Base-by-base conservation (phyloP, 345 rosid species). In the Punica granatum region DNA sequence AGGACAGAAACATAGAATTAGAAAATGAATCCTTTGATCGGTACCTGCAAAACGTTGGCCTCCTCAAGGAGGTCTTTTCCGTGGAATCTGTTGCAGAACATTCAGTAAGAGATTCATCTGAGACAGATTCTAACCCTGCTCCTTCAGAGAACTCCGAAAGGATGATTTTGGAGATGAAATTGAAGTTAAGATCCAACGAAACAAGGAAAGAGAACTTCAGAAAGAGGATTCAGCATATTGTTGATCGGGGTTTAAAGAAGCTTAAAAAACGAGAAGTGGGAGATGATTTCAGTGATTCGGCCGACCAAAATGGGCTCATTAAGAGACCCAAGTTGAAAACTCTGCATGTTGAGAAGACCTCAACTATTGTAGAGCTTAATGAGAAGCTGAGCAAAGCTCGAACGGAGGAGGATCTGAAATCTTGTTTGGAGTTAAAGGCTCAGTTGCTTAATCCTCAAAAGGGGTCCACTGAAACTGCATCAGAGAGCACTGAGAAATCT, bases 11-110 rank as follows among this genome's bases (percentile, higher is more conserved):
- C 74, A 77, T 91, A 31, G 92, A 84, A 76, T 82, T 81, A 18
- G 98, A 91, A 80, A 89, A 86, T 42, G 93, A 89, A 73, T 89
- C 93, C 46, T 94, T 92, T 76, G 93, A 88, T 67, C 85, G 85
- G 71, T 94, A 92, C 70, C 81, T 88, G 90, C 82, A 77, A 69
- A 88, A 89, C 75, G 78, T 83, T 70, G 74, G 77, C 76, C 79
- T 88, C 68, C 87, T 92, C 16, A 95, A 89, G 77, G 99, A 94
- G 76, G 85, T 86, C 30, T 82, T 91, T 63, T 77, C 89, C 42
- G 62, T 66, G 66, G 75, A 88, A 72, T 77, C 85, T 72, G 70
- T 77, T 23, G 54, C 65, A 19, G 86, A 81, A 69, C 81, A 72
- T 61, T 66, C 75, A 37, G 31, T 60, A 0, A 79, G 70, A 36